phyloP scores from a whole-genome alignment of 2,329 filamentous ascomycete species.

The Zymoseptoria pseudotritici region DNA sequence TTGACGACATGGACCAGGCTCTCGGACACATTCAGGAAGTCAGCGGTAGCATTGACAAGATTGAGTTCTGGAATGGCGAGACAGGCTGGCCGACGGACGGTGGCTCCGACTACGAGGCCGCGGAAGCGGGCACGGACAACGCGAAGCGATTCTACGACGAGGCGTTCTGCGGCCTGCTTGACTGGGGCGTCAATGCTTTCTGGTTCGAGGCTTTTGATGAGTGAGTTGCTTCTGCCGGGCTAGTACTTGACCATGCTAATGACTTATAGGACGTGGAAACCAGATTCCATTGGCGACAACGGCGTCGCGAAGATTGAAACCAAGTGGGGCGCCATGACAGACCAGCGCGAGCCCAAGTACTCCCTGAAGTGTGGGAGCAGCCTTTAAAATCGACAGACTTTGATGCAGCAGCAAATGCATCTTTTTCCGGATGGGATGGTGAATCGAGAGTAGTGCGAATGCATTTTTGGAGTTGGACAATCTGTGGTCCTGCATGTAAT shows the following conservation, averaged over 20 bases:
- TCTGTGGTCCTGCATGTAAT: not conserved
- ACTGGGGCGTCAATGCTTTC: constrained; percentile 62
- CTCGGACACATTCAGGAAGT: constrained; percentile 55
- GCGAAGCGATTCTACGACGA: constrained; percentile 54
- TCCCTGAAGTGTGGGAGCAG: constrained; percentile 11
- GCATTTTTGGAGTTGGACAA: not conserved
- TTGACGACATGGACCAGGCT: constrained; percentile 60
- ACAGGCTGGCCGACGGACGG: constrained; percentile 58
- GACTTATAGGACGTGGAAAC: constrained; percentile 50
- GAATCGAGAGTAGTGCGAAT: not conserved
- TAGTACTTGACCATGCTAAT: constrained; percentile 1
- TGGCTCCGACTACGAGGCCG: constrained; percentile 54
- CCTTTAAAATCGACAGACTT: not conserved
- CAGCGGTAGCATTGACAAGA: constrained; percentile 45
- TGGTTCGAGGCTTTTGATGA: constrained; percentile 70
- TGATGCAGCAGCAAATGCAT: not conserved
- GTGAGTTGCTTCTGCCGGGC: constrained; percentile 16
- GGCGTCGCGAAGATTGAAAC: constrained; percentile 50
- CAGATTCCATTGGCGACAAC: constrained; percentile 54
- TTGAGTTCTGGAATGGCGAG: constrained; percentile 64
- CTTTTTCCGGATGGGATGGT: not conserved
- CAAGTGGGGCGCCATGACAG: constrained; percentile 62
- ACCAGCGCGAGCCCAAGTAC: constrained; percentile 22
- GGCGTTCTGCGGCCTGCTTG: constrained; percentile 56
- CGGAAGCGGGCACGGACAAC: constrained; percentile 53